phyloP scores from a whole-genome alignment of 257 asterid species.

The Primulina huaijiensis region DNA sequence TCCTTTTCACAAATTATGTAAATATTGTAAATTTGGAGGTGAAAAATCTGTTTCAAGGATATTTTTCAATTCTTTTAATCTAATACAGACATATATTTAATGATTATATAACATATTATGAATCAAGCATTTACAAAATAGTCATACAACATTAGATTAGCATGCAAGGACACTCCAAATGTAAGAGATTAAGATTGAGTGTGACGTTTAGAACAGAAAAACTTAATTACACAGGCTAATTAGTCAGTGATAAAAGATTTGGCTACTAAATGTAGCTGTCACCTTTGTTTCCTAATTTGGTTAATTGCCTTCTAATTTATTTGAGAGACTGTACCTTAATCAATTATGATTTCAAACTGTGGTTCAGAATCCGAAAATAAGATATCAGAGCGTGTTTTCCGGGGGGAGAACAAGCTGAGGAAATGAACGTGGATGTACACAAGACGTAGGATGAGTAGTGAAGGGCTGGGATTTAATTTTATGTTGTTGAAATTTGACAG shows the following conservation, averaged over 20 bases:
- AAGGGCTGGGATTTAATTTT: constrained; percentile 36
- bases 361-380: constrained; percentile 28
- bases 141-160: neutral
- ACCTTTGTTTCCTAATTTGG: constrained; percentile 54
- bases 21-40: neutral
- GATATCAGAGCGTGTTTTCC: constrained; percentile 70
- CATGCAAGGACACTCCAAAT: neutral
- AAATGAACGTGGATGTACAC: constrained; percentile 32
- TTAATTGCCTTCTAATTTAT: constrained; percentile 32
- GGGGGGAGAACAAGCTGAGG: constrained; percentile 71
- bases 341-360: constrained; percentile 27
- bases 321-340: neutral
- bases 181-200: constrained; percentile 17
- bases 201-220: constrained; percentile 25
- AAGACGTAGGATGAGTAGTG: constrained; percentile 35
- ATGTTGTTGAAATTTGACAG: too few species aligned
- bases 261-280: constrained; percentile 22
- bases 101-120: too few species aligned
- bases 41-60: too few species aligned
- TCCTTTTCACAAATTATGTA: neutral
- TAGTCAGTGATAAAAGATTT: constrained; percentile 35
- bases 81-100: too few species aligned
- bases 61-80: too few species aligned
- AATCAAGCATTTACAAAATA: too few species aligned
- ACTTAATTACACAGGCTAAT: constrained; percentile 36